Evolutionary conservation across 306 rosid species (phyloP), one percentile per base, ranked within the genome.

Genomic region (Adenanthera pavonina): DNA sequence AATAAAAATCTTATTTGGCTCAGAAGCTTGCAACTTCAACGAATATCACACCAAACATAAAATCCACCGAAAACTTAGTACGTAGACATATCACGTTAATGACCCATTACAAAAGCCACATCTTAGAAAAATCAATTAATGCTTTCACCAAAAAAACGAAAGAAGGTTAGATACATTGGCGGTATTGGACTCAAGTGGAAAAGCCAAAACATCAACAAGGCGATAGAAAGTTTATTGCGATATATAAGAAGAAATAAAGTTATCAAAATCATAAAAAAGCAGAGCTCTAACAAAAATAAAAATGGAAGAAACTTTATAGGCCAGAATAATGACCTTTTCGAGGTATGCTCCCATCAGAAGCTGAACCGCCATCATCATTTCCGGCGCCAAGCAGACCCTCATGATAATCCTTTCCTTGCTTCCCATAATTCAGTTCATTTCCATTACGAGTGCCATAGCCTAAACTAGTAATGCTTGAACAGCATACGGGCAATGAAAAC

Each of bases 281-380:
- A 9, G 43, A 44, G 49, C 35, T 75, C n/a, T 1, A 35, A 30
- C 33, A 66, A 64, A 83, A 81, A 62, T 69, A 59, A 59, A 20
- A 25, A 11, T 59, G 44, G 43, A 52, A 57, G 35, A 69, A 47
- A 20, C 30, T 36, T 66, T 41, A 11, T 25, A 20, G 47, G 61
- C 48, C 46, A 68, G 10, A 34, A 43, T 35, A 7, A 82, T 30
- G 35, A 88, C 92, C 92, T 87, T 86, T 82, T 15, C 65, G 79
- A 74, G 66, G 65, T 65, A 80, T 64, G 77, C 57, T 69, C 43
- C 78, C 81, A 56, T 74, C 65, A 25, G 62, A 76, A 60, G 38
- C 66, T 44, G 89, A 73, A 83, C 61, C 83, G 17, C 52, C 44
- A 60, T 11, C 61, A 75, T 77, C 64, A 25, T 53, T 54, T 75